Evolutionary conservation across 768 basidiomycete species (phyloP).

Genomic region (Tulasnella sp.): DNA sequence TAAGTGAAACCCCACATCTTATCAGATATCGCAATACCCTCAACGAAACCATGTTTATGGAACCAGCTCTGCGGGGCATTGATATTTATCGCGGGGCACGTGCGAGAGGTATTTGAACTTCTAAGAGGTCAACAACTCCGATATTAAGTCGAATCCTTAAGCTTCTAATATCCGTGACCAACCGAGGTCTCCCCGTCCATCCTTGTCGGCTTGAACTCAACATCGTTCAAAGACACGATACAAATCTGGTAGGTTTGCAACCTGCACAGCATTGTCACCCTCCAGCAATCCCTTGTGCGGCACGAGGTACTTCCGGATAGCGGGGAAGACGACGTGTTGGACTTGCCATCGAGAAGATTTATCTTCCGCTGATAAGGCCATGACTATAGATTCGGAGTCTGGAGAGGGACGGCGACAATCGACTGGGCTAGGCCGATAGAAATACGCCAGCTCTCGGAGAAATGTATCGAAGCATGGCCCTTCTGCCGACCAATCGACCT

Average conservation of each 20-base stretch:
- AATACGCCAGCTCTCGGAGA: slow-evolving; percentile 81
- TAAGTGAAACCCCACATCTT: too few relatives aligned
- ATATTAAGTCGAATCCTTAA: too few relatives aligned
- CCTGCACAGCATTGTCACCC: slow-evolving; percentile 60
- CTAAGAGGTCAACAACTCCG: too few relatives aligned
- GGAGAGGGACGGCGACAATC: slow-evolving; percentile 16
- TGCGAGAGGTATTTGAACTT: too few relatives aligned
- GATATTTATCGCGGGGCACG: too few relatives aligned
- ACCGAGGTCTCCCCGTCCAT: too few relatives aligned
- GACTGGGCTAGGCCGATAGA: slow-evolving; percentile 65
- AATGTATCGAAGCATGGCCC: slow-evolving; percentile 76
- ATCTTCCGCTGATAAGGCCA: slow-evolving; percentile 31
- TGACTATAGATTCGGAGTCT: slow-evolving; percentile 23
- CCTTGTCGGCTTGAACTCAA: slow-evolving; percentile 27
- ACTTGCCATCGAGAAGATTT: slow-evolving; percentile 74
- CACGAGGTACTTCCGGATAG: slow-evolving; percentile 63
- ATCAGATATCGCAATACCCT: too few relatives aligned
- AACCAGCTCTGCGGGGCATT: too few relatives aligned
- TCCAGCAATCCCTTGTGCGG: slow-evolving; percentile 58
- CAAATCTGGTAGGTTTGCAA: slow-evolving; percentile 82
- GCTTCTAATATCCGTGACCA: too few relatives aligned
- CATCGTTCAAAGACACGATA: slow-evolving; percentile 95
- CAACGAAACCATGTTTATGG: too few relatives aligned
- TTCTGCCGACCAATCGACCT: slow-evolving; percentile 89
- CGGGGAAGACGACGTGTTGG: slow-evolving; percentile 83